A percentile compares a stretch with the other conserved stretches of the same genome.
These are phyloP conservation scores for Cryphonectria naterciae DNA, from an alignment of 2,329 filamentous ascomycete species.

Conservation along the genomic window DNA sequence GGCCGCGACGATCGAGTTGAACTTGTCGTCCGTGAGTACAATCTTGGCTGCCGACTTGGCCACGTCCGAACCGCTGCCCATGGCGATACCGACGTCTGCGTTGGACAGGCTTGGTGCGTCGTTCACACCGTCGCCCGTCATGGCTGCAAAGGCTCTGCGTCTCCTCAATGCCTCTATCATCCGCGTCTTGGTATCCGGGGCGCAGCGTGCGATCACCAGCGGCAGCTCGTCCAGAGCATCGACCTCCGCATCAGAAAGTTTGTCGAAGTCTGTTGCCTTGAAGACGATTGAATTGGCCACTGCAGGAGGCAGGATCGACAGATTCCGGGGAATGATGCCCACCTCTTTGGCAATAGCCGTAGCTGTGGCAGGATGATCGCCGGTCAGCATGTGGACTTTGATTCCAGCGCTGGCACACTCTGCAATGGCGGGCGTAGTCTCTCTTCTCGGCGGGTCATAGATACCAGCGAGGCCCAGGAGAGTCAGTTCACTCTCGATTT, in stretches of 20 bases:
- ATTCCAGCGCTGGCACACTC: slow-evolving; percentile 76
- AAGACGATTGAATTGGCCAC: slow-evolving; percentile 73
- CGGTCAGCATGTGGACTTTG: slow-evolving; percentile 82
- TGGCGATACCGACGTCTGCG: slow-evolving; percentile 85
- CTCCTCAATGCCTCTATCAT: slow-evolving; percentile 90
- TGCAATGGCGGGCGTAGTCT: slow-evolving; percentile 73
- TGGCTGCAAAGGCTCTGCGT: slow-evolving; percentile 75
- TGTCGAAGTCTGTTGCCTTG: slow-evolving; percentile 79
- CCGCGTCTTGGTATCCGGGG: slow-evolving; percentile 83
- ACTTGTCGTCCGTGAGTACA: slow-evolving; percentile 86
- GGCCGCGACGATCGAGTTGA: slow-evolving; percentile 81
- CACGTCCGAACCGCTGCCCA: slow-evolving; percentile 87
- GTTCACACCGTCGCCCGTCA: slow-evolving; percentile 90
- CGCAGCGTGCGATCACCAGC: slow-evolving; percentile 81
- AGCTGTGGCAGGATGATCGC: slow-evolving; percentile 79
- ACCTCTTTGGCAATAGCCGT: slow-evolving; percentile 79
- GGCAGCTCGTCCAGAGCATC: slow-evolving; percentile 76
- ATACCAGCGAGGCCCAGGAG: slow-evolving; percentile 85
- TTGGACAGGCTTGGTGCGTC: slow-evolving; percentile 80
- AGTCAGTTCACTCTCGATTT: slow-evolving; percentile 69
- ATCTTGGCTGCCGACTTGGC: slow-evolving; percentile 83
- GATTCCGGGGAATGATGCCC: slow-evolving; percentile 71
- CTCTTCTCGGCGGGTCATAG: slow-evolving; percentile 82
- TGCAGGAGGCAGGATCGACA: slow-evolving; percentile 60
- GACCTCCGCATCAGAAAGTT: slow-evolving; percentile 74